Percentiles rank a stretch among this genome's conserved stretches.
These are phyloP conservation scores for Aspergillus bombycis DNA, from an alignment of 2,329 filamentous ascomycete genomes.

Conservation along the genomic window DNA sequence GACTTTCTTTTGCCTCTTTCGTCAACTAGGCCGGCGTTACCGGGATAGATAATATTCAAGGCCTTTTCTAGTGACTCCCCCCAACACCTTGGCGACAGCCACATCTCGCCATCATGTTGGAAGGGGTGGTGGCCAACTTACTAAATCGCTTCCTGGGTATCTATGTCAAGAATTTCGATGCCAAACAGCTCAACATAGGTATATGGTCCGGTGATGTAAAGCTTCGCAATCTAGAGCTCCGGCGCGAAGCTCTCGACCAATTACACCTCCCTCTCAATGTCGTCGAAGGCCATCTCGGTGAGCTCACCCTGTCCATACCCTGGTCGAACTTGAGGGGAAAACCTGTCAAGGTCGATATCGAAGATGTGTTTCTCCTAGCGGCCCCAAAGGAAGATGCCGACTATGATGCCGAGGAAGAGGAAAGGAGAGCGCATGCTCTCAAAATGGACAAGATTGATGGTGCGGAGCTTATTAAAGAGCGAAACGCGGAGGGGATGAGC, in stretches of 20 bases:
- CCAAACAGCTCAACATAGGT: conserved; percentile 94
- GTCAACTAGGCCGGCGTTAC: conserved; percentile 13
- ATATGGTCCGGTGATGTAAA: conserved; percentile 99
- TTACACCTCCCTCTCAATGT: conserved; percentile 96
- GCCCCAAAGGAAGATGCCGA: conserved; percentile 94
- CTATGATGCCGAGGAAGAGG: conserved; percentile 92
- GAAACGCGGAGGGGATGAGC: conserved; percentile 88
- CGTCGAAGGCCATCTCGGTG: conserved; percentile 88
- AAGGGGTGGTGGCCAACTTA: conserved; percentile 93
- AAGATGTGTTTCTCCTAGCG: conserved; percentile 94
- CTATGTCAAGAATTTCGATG: conserved; percentile 99
- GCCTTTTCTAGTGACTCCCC: conserved; percentile 1
- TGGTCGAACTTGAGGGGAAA: conserved; percentile 97
- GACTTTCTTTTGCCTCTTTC: conserved; percentile 6
- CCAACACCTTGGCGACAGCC: conserved; percentile 76
- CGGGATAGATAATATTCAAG: conserved; percentile 1
- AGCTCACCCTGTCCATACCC: conserved; percentile 89
- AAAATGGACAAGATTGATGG: conserved; percentile 99
- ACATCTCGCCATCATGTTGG: conserved; percentile 75
- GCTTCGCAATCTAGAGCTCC: conserved; percentile 86
- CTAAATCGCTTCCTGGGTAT: conserved; percentile 99
- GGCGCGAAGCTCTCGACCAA: conserved; percentile 93
- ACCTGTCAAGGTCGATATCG: conserved; percentile 90
- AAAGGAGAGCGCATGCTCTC: conserved; percentile 79
- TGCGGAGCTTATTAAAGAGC: conserved; percentile 90